Conservation (phyloP, 192 early-diverging fungal genomes). For the Funneliformis mosseae region DNA sequence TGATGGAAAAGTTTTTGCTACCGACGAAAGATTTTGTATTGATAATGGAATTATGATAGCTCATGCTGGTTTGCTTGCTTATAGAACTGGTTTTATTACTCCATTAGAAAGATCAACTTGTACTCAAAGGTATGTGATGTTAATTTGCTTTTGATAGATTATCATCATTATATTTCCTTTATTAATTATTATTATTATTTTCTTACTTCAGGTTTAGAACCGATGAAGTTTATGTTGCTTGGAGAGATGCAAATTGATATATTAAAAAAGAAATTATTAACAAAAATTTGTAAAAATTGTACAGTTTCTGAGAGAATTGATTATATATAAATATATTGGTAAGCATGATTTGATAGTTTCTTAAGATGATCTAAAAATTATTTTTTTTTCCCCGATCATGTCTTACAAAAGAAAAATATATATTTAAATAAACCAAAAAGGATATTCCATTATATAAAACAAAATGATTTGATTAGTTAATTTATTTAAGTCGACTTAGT, state of each 20-base stretch:
- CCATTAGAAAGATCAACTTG: constrained; percentile 83
- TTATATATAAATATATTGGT: too few relatives aligned
- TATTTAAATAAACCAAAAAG: too few relatives aligned
- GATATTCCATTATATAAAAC: too few relatives aligned
- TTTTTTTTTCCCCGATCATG: too few relatives aligned
- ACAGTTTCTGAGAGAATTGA: too few relatives aligned
- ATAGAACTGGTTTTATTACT: constrained; percentile 80
- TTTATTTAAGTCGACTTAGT: too few relatives aligned
- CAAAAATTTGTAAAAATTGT: neutral
- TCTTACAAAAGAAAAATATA: too few relatives aligned
- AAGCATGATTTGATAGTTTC: too few relatives aligned
- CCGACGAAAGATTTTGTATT: constrained; percentile 97
- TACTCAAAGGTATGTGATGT: constrained; percentile 75
- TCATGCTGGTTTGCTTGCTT: constrained; percentile 89
- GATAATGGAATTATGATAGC: constrained; percentile 99
- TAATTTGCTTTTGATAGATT: neutral
- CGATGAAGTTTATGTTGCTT: constrained; percentile 81
- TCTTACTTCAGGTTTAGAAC: constrained; percentile 62
- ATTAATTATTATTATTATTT: neutral
- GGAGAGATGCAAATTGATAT: constrained; percentile 55
- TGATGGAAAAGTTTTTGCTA: constrained; percentile 87
- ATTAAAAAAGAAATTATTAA: neutral
- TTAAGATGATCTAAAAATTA: too few relatives aligned
- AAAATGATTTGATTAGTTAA: too few relatives aligned
- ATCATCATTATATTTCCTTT: neutral